These are phyloP conservation scores for Erythrophleum fordii DNA, from an alignment of 306 rosid species.

Conservation along the genomic window DNA sequence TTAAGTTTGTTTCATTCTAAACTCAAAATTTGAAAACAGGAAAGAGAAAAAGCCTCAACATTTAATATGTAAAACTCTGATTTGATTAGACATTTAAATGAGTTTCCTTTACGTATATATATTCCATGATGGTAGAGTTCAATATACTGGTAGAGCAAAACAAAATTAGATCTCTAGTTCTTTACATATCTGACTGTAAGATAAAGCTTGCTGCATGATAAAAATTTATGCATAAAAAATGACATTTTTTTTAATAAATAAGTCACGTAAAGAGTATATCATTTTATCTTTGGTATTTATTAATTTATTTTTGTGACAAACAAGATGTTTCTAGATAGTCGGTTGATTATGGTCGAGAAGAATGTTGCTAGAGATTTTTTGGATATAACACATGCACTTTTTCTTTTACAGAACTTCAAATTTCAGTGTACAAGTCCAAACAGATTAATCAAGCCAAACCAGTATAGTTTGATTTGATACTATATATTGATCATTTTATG, in stretches of 20 bases:
- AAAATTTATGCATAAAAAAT: conserved; percentile 19
- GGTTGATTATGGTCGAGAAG: neutral
- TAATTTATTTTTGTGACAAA: neutral
- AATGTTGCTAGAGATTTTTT: neutral
- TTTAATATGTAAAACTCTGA: neutral
- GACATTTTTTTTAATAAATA: neutral
- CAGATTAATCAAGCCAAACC: neutral
- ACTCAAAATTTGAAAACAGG: neutral
- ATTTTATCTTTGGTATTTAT: neutral
- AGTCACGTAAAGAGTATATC: neutral
- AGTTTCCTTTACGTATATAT: conserved; percentile 12
- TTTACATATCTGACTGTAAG: neutral
- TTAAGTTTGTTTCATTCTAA: neutral
- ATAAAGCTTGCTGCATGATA: conserved; percentile 20
- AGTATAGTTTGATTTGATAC: neutral
- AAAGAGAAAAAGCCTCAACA: neutral
- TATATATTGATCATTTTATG: conserved; percentile 14
- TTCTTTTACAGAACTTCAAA: neutral
- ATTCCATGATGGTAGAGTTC: neutral
- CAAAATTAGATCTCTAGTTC: neutral
- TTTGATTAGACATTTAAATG: neutral
- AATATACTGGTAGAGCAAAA: conserved; percentile 13
- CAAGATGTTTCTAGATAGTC: conserved; percentile 7
- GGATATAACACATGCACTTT: conserved; percentile 1
- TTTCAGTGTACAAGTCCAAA: neutral